These are phyloP conservation scores for Fusarium illudens DNA, from an alignment of 2,329 filamentous ascomycete genomes.

Conservation along the genomic window DNA sequence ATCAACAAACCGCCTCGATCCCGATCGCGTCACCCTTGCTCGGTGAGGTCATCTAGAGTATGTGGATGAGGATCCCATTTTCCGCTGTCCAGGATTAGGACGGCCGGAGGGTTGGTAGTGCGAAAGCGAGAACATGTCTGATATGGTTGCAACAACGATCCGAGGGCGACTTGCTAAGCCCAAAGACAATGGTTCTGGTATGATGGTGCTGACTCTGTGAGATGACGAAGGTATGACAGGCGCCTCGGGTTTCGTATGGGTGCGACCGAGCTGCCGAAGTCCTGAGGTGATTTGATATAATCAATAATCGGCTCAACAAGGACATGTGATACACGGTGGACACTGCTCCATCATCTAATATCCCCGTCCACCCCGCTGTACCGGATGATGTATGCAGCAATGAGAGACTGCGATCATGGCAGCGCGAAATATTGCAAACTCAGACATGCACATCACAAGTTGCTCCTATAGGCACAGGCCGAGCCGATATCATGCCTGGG, in stretches of 20 bases:
- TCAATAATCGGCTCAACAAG: background rate
- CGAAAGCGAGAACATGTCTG: background rate
- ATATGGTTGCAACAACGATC: background rate
- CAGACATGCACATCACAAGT: background rate
- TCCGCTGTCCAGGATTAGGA: background rate
- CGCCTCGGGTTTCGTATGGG: constrained; percentile 19
- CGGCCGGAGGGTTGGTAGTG: constrained; percentile 5
- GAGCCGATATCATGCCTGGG: constrained; percentile 9
- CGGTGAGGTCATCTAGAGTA: constrained; percentile 8
- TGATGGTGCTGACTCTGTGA: constrained; percentile 6
- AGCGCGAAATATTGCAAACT: background rate
- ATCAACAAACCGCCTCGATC: constrained; percentile 12
- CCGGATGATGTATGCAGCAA: background rate
- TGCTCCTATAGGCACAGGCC: background rate
- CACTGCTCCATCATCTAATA: constrained; percentile 3
- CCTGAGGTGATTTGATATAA: constrained; percentile 20
- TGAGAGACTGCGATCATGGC: background rate
- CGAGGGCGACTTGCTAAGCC: background rate
- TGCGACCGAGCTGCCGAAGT: constrained; percentile 10
- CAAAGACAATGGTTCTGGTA: constrained; percentile 4
- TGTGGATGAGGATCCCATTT: constrained; percentile 22
- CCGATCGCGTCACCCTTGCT: constrained; percentile 20
- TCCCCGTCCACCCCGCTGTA: background rate
- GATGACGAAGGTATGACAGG: constrained; percentile 39
- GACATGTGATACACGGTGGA: background rate